Evolutionary conservation across 495 filamentous ascomycete genomes (phyloP), one percentile per base, ranked within the genome.

Genomic region (Podospora sp.): DNA sequence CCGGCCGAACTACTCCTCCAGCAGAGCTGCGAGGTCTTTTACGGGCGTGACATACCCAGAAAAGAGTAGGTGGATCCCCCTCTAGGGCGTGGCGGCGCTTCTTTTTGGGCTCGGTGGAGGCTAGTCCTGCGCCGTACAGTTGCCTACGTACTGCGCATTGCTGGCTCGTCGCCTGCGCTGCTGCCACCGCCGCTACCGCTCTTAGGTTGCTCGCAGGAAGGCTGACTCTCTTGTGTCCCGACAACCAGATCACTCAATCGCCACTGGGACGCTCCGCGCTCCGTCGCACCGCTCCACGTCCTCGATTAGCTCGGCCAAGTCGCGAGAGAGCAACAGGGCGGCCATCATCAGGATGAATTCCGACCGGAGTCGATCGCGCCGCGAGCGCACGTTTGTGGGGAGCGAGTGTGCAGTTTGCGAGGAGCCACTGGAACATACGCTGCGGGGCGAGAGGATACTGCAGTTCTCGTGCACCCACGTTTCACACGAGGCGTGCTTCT

Each of bases 401-500:
- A 92, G 87, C 75, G 90, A 94, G 79, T 99, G 95, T 78, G 92
- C 94, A 57, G 93, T 97, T 14, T 99, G 95, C 76, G 95, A 99
- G 74, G 95, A 99, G 76, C 96, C 94, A 9, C 80, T 99, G 68
- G 95, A 99, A 75, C 95, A 99, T 74, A 99, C 93, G 14, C 83
- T 99, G 50, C 91, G 93, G 16, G 96, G 96, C 60, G 95, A 99
- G 79, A 88, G 93, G 65, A 92, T 99, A 61, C 84, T 99, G 62
- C 96, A 98, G 75, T 94, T 99, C 73, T 96, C 95, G 26, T 99
- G 95, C 78, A 85, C 88, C 12, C 95, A 99, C 76, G 96, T 99
- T 36, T 92, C 94, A 18, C 95, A 99, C 74, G 95, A 98, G 76
- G 96, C 96, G 21, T 99, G 95, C 79, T 99, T 99, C 77, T 99